Evolutionary conservation across 2,329 filamentous ascomycete species (phyloP), one percentile per base, ranked within the genome.

Genomic region (Rhinocladiella mackenziei): DNA sequence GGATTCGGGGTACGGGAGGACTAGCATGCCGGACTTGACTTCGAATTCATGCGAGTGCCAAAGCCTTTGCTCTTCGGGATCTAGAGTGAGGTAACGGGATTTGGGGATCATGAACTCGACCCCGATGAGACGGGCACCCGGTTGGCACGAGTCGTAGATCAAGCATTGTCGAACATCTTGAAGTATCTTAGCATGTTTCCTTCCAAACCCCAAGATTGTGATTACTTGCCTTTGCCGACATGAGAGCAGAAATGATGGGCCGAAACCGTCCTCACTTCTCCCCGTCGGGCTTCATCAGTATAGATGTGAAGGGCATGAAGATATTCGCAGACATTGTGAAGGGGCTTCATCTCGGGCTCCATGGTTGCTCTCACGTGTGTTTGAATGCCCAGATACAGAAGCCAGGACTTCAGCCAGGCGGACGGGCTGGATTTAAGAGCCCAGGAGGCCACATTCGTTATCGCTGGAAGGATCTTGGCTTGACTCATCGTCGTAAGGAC

Each of bases 251-350:
- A 94, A 63, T 94, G 87, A 60, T 92, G 89, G 1, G 86, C 71
- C 62, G 92, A 86, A 1, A 94, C 81, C 28, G 71, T 74, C 10
- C 84, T 79, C 1, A 69, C 74, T 26, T 45, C 49, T 22, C 53
- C 55, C 19, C 44, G 43, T 7, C 53, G 45, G 0, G 81, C 79
- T 33, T 91, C 84, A 18, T 79, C 74, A n/a, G 81, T 82, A 60
- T 92, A 92, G 35, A 82, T 79, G 59, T 94, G 88, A 59, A 89
- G 89, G n/a, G 86, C 87, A 57, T 92, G 89, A 1, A 94, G 73
- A 60, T 91, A 86, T 1, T 85, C 86, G 64, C 87, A 92, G 36
- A 94, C 76, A 40, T 80, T 77, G 57, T 86, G 83, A 5, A 87
- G 65, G 0, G 87, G 86, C 0, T 74, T 69, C 62, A 94, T 87